Percentiles rank a stretch among this genome's conserved stretches.
These are phyloP conservation scores for Globisporangium camurandrum DNA, from an alignment of 352 stramenopile species.

Conservation along the genomic window DNA sequence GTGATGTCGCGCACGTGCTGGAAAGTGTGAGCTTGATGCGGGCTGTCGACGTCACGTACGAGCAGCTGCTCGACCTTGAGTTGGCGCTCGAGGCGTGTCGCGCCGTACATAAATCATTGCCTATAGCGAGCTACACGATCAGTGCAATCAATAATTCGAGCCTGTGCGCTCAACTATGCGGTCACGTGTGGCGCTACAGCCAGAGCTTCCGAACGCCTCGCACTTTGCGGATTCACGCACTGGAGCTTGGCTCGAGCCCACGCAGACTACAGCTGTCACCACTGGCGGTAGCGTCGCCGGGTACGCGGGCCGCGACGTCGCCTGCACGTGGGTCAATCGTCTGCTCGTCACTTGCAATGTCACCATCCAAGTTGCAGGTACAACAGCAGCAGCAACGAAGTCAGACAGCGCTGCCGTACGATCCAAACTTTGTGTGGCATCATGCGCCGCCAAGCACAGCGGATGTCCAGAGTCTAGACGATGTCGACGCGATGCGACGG, in stretches of 20 bases:
- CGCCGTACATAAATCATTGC: neutral
- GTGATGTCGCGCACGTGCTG: constrained; percentile 27
- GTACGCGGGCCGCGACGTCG: no score
- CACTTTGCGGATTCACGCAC: neutral
- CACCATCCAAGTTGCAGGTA: neutral
- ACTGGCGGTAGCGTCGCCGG: neutral
- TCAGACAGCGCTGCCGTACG: constrained; percentile 6
- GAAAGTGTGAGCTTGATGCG: constrained; percentile 38
- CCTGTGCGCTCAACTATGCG: constrained; percentile 7
- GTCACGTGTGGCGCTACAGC: constrained; percentile 16
- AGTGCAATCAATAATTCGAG: no score
- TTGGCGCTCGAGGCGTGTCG: constrained; percentile 17
- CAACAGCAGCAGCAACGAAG: neutral
- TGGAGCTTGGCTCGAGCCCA: neutral
- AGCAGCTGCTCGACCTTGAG: constrained; percentile 56
- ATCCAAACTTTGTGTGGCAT: neutral
- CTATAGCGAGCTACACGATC: neutral
- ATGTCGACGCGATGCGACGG: neutral
- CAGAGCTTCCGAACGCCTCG: constrained; percentile 11
- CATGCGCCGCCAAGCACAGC: neutral
- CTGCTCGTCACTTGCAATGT: no score
- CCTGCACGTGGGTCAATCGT: no score
- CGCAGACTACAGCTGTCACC: neutral
- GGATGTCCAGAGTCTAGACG: neutral
- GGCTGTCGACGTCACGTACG: constrained; percentile 19